These are phyloP conservation scores for Lactarius deliciosus DNA, from an alignment of 768 basidiomycete species.

Conservation along the genomic window DNA sequence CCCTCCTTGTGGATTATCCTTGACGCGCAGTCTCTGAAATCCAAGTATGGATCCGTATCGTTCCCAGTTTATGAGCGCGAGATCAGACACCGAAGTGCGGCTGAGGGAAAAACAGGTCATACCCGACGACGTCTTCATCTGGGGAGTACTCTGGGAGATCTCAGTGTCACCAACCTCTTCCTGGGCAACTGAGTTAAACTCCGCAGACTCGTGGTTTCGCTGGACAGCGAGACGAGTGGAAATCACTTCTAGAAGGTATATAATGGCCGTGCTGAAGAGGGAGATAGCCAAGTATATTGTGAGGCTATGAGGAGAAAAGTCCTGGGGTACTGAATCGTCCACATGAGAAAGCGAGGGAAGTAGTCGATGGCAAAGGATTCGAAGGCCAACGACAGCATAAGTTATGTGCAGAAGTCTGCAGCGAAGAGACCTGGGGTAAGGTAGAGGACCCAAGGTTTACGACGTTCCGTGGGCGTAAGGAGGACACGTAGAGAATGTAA, in stretches of 20 bases:
- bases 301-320: conserved; percentile 51
- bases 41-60: conserved; percentile 77
- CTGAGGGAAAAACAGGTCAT: conserved; percentile 31
- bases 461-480: conserved; percentile 78
- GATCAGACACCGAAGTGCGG: conserved; percentile 1
- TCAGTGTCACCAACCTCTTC: conserved; percentile 69
- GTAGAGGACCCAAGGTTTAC: conserved; percentile 73
- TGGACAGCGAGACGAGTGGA: conserved; percentile 78
- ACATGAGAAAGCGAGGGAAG: conserved; percentile 45
- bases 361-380: conserved; percentile 43
- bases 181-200: conserved; percentile 71
- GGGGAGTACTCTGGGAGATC: conserved; percentile 58
- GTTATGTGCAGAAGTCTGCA: conserved; percentile 45
- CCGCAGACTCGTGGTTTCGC: conserved; percentile 74
- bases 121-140: conserved; percentile 84
- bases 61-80: conserved; percentile 43
- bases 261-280: conserved; percentile 52
- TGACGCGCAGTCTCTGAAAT: conserved; percentile 72
- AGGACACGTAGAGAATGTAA: conserved; percentile 63
- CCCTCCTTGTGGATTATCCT: conserved; percentile 81
- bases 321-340: conserved; percentile 37
- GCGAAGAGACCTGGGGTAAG: conserved; percentile 62
- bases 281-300: conserved; percentile 58
- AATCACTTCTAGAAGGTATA: conserved; percentile 47
- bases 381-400: conserved; percentile 41